A percentile compares a stretch with the other conserved stretches of the same genome.
These are phyloP conservation scores for Neurospora hispaniola DNA, from an alignment of 495 filamentous ascomycete genomes.

Conservation along the genomic window DNA sequence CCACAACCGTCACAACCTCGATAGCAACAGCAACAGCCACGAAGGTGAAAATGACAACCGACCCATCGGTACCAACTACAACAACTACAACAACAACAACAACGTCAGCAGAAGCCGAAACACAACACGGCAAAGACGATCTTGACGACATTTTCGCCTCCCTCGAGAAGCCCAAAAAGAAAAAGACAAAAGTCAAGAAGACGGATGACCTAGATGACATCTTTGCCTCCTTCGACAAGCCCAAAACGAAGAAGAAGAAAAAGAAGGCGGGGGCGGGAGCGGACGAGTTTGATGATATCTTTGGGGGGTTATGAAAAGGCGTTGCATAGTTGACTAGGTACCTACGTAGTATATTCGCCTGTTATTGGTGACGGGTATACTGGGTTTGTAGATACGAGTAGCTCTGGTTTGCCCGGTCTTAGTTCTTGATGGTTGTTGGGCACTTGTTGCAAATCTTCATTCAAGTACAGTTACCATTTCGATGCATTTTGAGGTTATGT, in stretches of 20 bases:
- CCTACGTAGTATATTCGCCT: neutral
- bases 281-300: slow-evolving; percentile 27
- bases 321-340: neutral
- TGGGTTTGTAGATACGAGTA: neutral
- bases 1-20: neutral
- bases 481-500: too few relatives aligned
- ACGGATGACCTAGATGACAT: slow-evolving; percentile 27
- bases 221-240: slow-evolving; percentile 12
- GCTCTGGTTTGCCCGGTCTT: too few relatives aligned
- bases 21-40: neutral
- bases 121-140: neutral
- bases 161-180: slow-evolving; percentile 1
- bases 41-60: neutral
- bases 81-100: neutral
- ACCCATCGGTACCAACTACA: slow-evolving; percentile 11
- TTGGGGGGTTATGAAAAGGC: slow-evolving; percentile 8
- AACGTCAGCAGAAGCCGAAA: neutral
- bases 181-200: slow-evolving; percentile 6
- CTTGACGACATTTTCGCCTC: neutral
- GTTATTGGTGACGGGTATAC: neutral
- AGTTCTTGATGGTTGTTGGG: too few relatives aligned
- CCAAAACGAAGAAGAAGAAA: slow-evolving; percentile 19
- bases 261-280: slow-evolving; percentile 2
- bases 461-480: too few relatives aligned
- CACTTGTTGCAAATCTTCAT: too few relatives aligned